Base-by-base conservation (phyloP, 202 grass and related monocot species). In the Saccharum hybrid region DNA sequence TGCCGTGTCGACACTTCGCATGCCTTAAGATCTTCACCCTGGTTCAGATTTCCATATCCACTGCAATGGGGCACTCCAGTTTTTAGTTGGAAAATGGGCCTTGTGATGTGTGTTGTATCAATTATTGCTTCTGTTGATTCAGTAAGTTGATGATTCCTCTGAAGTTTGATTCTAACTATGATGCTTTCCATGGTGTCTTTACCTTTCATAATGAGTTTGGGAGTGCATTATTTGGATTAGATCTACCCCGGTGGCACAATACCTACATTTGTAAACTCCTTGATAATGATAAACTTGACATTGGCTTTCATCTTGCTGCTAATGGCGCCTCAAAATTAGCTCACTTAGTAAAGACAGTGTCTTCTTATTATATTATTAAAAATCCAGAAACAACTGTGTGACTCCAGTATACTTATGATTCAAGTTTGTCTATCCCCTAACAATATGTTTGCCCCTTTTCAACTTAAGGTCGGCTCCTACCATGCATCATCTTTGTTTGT, bases 401-500 rank as follows among this genome's bases (percentile, higher is more conserved):
- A 42, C 22, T 60, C 81, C 18, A 34, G 36, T 74, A 62, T 15
- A 62, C 43, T 56, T 72, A 11, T 42, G 30, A 62, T 61, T 2
- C 51, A 66, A 52, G 49, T 61, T 79, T 33, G 64, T 9, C 45
- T 71, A 26, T 26, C 71, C 80, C 45, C 75, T 93, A 26, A 83
- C 46, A 61, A 81, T 78, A 63, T 71, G 15, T 45, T 39, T 75
- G 22, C 82, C 18, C 12, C 74, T 85, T 75, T 81, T 79, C 15
- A 22, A 79, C 65, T 81, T 70, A 87, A 98, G 96, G 96, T 98
- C 60, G 93, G 93, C 34, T 90, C 93, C 66, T 98, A 98, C 81
- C 96, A 98, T 46, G 96, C 93, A 79, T 96, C 96, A 75, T 95
- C 93, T 62, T 90, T 98, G 78, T 92, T 98, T 71, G 96, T 98